Conservation (phyloP, 2,329 filamentous ascomycete species). For the Hirsutella thompsonii region DNA sequence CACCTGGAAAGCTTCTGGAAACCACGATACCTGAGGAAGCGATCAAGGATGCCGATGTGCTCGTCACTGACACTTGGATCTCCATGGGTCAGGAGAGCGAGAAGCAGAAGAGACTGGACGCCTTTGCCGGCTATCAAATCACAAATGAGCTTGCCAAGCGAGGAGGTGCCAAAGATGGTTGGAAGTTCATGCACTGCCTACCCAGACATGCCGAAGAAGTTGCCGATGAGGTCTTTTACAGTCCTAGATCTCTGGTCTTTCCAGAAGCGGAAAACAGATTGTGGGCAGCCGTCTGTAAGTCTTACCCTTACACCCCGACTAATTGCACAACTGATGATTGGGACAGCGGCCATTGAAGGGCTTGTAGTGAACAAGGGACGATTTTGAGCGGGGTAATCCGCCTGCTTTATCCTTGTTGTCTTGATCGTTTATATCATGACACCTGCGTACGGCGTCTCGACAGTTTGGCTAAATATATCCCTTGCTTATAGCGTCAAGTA, state of each 20-base stretch:
- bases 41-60: constrained; percentile 71
- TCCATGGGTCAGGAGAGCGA: constrained; percentile 97
- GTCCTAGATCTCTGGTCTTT: constrained; percentile 75
- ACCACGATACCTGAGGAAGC: constrained; percentile 74
- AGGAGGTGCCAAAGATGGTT: constrained; percentile 74
- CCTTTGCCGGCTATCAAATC: constrained; percentile 84
- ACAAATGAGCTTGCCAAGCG: constrained; percentile 72
- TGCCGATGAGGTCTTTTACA: constrained; percentile 87
- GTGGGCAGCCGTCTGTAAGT: constrained; percentile 72
- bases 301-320: neutral
- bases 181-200: constrained; percentile 98
- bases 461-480: no score
- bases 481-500: no score
- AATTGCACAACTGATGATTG: neutral
- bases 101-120: constrained; percentile 59
- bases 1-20: constrained; percentile 56
- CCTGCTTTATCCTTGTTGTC: neutral
- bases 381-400: constrained; percentile 29
- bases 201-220: constrained; percentile 90
- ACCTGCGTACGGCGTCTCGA: neutral
- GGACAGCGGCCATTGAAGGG: constrained; percentile 58
- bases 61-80: constrained; percentile 96
- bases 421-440: neutral
- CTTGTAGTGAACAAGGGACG: constrained; percentile 93
- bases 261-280: constrained; percentile 88